A percentile compares a stretch with the other conserved stretches of the same genome.
Evolutionary conservation across 2,329 filamentous ascomycete species (phyloP).

Genomic region (Ceratocystis ficicola): DNA sequence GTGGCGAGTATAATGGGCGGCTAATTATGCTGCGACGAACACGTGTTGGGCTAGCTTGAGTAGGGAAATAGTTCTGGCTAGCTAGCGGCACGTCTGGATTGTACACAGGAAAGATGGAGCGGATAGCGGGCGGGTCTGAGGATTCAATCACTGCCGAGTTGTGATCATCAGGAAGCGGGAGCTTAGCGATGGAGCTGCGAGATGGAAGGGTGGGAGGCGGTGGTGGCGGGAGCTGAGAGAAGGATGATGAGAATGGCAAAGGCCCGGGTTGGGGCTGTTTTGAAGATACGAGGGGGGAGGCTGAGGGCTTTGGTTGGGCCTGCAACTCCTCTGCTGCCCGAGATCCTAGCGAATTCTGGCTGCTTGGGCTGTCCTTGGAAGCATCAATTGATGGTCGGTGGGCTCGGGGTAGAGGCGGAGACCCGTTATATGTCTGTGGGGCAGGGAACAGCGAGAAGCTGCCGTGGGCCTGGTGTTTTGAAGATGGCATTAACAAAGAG

Average conservation of each 20-base stretch:
- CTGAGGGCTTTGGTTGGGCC: not conserved
- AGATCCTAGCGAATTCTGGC: constrained; percentile 5
- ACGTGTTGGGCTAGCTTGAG: constrained; percentile 49
- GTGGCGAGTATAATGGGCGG: constrained; percentile 47
- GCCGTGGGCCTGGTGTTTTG: constrained; percentile 16
- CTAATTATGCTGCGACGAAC: constrained; percentile 55
- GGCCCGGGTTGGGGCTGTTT: constrained; percentile 12
- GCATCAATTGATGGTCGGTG: constrained; percentile 14
- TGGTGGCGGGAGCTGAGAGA: not conserved
- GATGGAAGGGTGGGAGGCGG: constrained; percentile 27
- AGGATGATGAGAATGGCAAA: constrained; percentile 15
- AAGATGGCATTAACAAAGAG: not conserved
- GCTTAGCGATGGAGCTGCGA: constrained; percentile 46
- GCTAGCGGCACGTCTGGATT: constrained; percentile 54
- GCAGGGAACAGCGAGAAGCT: constrained; percentile 20
- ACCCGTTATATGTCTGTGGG: not conserved
- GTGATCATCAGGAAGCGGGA: constrained; percentile 32
- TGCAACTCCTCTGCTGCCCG: not conserved
- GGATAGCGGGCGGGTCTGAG: constrained; percentile 36
- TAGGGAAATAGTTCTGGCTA: constrained; percentile 59
- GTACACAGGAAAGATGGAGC: constrained; percentile 66
- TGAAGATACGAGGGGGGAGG: not conserved
- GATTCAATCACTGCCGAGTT: constrained; percentile 22
- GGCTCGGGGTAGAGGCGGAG: constrained; percentile 15
- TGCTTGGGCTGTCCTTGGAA: not conserved